Conservation (phyloP, 345 rosid species). For the Hibiscus syriacus region DNA sequence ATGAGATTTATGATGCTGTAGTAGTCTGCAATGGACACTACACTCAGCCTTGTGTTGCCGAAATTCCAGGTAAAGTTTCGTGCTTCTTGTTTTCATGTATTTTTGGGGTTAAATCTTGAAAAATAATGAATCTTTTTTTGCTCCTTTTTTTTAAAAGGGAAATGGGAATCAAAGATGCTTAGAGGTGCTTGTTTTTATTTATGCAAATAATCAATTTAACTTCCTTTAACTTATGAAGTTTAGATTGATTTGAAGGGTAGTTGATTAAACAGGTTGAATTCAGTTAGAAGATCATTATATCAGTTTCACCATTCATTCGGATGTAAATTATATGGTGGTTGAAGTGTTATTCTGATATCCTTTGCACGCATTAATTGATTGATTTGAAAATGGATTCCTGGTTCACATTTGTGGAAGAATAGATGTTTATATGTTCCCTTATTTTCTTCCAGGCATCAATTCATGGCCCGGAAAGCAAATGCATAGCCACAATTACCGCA, state of each 20-base stretch:
- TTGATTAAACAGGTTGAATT: not conserved
- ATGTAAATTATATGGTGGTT: not conserved
- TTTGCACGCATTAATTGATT: not conserved
- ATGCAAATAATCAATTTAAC: not conserved
- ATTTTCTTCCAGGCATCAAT: constrained; percentile 40
- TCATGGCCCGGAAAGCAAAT: constrained; percentile 88
- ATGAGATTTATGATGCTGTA: constrained; percentile 58
- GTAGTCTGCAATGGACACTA: constrained; percentile 59
- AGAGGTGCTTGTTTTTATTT: not conserved
- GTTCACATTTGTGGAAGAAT: not conserved
- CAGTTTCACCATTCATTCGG: not conserved
- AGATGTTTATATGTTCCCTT: not conserved
- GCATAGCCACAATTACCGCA: constrained; percentile 81
- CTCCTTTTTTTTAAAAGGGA: not conserved
- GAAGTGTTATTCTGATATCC: not conserved
- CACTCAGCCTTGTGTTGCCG: constrained; percentile 51
- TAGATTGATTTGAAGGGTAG: not conserved
- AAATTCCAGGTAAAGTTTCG: constrained; percentile 21
- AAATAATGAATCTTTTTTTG: not conserved
- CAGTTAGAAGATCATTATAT: not conserved
- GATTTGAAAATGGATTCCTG: not conserved
- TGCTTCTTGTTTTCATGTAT: not conserved
- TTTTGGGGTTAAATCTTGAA: not conserved
- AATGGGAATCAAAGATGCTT: not conserved
- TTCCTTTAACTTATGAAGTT: not conserved